phyloP scores from a whole-genome alignment of 371 early-diverging fungal species.

The Gilbertella persicaria region DNA sequence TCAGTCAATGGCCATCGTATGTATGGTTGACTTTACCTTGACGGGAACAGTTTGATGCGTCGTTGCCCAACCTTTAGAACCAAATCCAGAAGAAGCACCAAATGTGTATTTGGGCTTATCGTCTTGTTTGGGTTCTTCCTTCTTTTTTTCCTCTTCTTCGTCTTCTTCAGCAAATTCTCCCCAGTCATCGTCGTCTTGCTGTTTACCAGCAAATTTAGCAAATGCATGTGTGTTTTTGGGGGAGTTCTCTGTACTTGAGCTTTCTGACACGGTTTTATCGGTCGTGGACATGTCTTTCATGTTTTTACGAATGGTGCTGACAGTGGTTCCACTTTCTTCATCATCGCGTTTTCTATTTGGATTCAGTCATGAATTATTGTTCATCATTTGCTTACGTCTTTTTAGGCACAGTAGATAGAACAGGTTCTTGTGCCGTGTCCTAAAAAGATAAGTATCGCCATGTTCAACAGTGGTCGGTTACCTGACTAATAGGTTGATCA shows the following conservation, averaged over 20 bases:
- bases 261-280: constrained; percentile 30
- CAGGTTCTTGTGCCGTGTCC: background rate
- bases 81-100: constrained; percentile 52
- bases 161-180: constrained; percentile 46
- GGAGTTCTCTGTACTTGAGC: constrained; percentile 1
- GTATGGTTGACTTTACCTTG: background rate
- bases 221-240: constrained; percentile 14
- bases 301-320: constrained; percentile 44
- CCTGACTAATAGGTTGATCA: background rate
- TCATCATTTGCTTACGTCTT: constrained; percentile 35
- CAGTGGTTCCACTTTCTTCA: constrained; percentile 27
- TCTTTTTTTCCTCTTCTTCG: constrained; percentile 14
- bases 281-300: constrained; percentile 50
- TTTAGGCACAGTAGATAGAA: constrained; percentile 29
- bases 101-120: constrained; percentile 47
- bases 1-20: background rate
- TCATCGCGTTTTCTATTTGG: constrained; percentile 39
- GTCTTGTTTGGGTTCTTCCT: background rate
- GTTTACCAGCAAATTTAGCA: constrained; percentile 36
- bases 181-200: constrained; percentile 38
- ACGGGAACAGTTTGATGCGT: constrained; percentile 33
- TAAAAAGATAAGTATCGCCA: no score
- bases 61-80: constrained; percentile 44
- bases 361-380: background rate
- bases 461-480: no score